Base-by-base conservation (phyloP, 1,139 yeast genomes). In the Meyerozyma smithsonii region DNA sequence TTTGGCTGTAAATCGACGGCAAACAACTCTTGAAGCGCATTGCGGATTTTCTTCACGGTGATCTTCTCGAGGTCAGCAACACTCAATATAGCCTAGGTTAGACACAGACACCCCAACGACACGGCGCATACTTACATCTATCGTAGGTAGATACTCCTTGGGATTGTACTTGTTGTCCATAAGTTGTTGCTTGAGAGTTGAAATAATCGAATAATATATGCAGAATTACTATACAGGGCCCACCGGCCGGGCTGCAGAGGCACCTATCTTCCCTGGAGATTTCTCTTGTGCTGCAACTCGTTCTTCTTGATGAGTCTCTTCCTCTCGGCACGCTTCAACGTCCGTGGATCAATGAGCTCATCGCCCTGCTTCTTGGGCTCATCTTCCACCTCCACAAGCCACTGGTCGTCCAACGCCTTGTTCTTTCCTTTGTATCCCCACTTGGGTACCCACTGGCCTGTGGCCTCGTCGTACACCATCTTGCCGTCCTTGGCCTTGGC, bases 361-460 rank as follows among this genome's bases (percentile, higher is more conserved):
- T 84, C 79, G 26, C 67, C 74, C 12, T 84, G 78, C 41, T 79
- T 79, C 55, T 77, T 76, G 30, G 71, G 79, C 51, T 81, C 74
- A 43, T 86, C 95, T 43, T 88, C 87, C 46, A 92, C 84, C 64
- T 94, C 99, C 42, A 92, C 97, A 59, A 89, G 74, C 98, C 98
- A 92, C 65, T 92, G 97, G 58, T 76, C 70, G 57, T 92, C 97
- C 52, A 82, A 59, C 43, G 81, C 79, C 68, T 92, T 92, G 66
- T 92, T 92, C 62, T 79, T 79, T 56, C 98, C 98, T 51, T 85
- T 83, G 69, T 84, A 92, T 44, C 99, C 99, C 98, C 98, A 94
- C 64, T 89, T 90, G 53, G 95, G 94, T 45, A 84, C 96, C 98
- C 98, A 94, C 64, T 89, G 90, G 39, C 92, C 92, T 21, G 77